phyloP scores from a whole-genome alignment of 371 early-diverging fungal species.

The Mortierella sp. region DNA sequence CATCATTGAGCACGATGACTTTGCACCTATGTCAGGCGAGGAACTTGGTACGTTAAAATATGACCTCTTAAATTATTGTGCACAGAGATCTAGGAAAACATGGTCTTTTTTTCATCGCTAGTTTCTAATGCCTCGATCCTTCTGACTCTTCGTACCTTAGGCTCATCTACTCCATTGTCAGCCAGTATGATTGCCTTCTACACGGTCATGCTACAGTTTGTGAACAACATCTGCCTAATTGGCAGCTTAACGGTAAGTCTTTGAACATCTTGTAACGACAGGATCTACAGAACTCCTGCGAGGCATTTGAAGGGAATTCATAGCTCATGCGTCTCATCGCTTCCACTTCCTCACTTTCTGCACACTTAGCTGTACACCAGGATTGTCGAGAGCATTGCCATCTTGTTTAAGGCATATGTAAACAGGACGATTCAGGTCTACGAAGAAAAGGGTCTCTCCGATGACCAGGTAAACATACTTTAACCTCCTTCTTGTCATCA shows the following conservation, averaged over 20 bases:
- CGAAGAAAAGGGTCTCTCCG: slow-evolving; percentile 51
- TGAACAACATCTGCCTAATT: slow-evolving; percentile 80
- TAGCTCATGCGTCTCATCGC: background rate
- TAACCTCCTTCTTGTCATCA: slow-evolving; percentile 2
- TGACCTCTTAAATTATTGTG: background rate
- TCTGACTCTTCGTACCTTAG: background rate
- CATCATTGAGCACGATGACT: slow-evolving; percentile 73
- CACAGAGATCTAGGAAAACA: background rate
- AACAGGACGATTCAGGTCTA: slow-evolving; percentile 57
- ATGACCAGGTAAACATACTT: slow-evolving; percentile 39
- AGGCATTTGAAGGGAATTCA: background rate
- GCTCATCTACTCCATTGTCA: slow-evolving; percentile 59
- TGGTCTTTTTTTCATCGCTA: background rate
- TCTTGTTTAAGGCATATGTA: slow-evolving; percentile 53
- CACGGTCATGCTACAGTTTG: slow-evolving; percentile 84
- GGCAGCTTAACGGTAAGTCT: slow-evolving; percentile 73
- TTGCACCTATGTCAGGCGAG: slow-evolving; percentile 71
- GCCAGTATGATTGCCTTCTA: slow-evolving; percentile 76
- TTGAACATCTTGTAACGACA: background rate
- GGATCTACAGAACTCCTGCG: background rate
- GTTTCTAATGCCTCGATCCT: background rate
- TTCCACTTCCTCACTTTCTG: background rate
- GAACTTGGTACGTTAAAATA: slow-evolving; percentile 61
- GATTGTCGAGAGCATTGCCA: slow-evolving; percentile 51
- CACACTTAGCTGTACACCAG: slow-evolving; percentile 42